A percentile compares a stretch with the other conserved stretches of the same genome.
Conservation (phyloP, 1,284 basidiomycete species). For the Austroboletus novae-zelandiae region DNA sequence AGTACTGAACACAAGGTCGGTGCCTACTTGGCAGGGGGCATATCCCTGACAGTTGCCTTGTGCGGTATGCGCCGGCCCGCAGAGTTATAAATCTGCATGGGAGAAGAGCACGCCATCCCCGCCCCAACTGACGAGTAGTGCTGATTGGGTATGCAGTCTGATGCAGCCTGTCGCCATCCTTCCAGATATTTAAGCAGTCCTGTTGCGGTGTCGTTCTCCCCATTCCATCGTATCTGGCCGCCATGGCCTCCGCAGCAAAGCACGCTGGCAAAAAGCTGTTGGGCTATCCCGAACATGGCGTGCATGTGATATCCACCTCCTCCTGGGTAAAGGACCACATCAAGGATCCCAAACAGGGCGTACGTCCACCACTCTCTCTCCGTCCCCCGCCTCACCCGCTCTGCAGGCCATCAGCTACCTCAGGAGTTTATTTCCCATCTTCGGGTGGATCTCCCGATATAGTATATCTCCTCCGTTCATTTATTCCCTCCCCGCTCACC, state of each 20-base stretch:
- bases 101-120: neutral
- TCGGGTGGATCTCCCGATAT: constrained; percentile 82
- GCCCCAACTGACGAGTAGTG: neutral
- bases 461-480: constrained; percentile 46
- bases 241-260: constrained; percentile 47
- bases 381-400: constrained; percentile 7
- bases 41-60: constrained; percentile 13
- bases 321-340: constrained; percentile 49
- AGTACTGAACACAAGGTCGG: too few species aligned
- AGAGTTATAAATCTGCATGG: neutral
- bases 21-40: too few species aligned
- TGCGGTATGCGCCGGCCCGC: neutral
- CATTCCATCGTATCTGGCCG: neutral
- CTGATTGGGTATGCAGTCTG: too few species aligned
- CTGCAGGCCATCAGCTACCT: constrained; percentile 62
- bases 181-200: constrained; percentile 5
- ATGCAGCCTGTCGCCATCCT: neutral
- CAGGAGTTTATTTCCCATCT: constrained; percentile 75
- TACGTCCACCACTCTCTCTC: constrained; percentile 31
- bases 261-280: constrained; percentile 58
- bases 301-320: constrained; percentile 54
- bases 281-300: constrained; percentile 55
- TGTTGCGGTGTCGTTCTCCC: neutral
- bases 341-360: constrained; percentile 46
- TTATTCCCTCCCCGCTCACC: constrained; percentile 1